Evolutionary conservation across 1,139 yeast species (phyloP), one percentile per base, ranked within the genome.

Genomic region (Candida tropicalis): DNA sequence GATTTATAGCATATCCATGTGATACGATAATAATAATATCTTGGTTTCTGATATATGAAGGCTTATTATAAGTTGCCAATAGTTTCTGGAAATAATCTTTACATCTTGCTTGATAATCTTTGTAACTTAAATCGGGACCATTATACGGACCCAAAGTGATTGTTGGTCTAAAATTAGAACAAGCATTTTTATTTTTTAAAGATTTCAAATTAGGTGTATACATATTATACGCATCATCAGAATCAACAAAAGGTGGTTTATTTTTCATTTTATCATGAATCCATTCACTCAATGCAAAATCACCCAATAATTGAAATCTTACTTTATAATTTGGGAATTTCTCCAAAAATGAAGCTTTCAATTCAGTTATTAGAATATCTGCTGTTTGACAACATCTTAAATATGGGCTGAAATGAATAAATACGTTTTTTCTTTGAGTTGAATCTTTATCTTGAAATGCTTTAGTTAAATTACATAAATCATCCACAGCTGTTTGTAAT

Each of bases 251-350:
- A 3, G 77, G 77, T 5, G 78, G 77, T 48, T 71, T 68, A 41
- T 68, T 62, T 41, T 58, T 59, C 78, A 73, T 73, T 38, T 66
- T 63, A 44, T 72, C 77, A 48, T 73, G 78, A 47, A 73, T 63
- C 79, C 79, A 73, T 52, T 73, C 79, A 39, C 73, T 66, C 27
- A 73, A 57, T 11, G 78, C 78, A 60, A 73, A 73, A 53, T 73
- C 79, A 2, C 77, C 74, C 39, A 73, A 53, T 25, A 73, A 57
- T 47, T 69, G 78, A 54, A 65, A 71, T 49, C 73, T 53, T 20
- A 69, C 51, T 51, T 68, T 69, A 46, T 62, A 64, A 36, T 63
- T 54, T 15, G 75, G 74, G 47, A 50, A 64, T 45, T 52, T 50
- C 12, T 53, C 50, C 20, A 50, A 53, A 11, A 70, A 46, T 35